phyloP scores from a whole-genome alignment of 768 basidiomycete species.

The Multifurca ochricompacta region DNA sequence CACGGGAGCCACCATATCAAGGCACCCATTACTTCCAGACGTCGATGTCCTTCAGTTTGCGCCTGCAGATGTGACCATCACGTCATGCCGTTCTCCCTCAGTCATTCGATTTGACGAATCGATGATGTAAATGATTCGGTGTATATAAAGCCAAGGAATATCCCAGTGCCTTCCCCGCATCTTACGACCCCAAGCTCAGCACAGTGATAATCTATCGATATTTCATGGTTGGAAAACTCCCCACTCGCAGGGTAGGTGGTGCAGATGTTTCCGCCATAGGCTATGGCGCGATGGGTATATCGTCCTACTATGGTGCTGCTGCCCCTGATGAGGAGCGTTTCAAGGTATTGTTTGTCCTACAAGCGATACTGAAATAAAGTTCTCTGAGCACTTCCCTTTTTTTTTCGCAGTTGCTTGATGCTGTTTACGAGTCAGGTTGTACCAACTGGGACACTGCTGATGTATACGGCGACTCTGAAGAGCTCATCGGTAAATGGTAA shows the following conservation, averaged over 20 bases:
- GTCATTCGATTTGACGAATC: too few relatives aligned
- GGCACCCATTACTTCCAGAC: too few relatives aligned
- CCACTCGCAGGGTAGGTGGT: slow-evolving; percentile 39
- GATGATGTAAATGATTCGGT: too few relatives aligned
- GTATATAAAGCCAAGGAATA: neutral
- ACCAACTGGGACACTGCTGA: slow-evolving; percentile 44
- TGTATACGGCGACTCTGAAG: slow-evolving; percentile 36
- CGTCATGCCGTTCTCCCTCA: too few relatives aligned
- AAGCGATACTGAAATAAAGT: neutral
- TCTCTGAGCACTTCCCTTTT: neutral
- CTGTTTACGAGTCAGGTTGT: slow-evolving; percentile 33
- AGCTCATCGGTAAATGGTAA: slow-evolving; percentile 39
- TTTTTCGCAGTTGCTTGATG: slow-evolving; percentile 31
- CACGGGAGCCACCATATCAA: too few relatives aligned
- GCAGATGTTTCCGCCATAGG: slow-evolving; percentile 45
- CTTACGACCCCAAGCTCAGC: too few relatives aligned
- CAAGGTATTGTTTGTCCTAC: slow-evolving; percentile 26
- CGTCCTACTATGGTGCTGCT: slow-evolving; percentile 38
- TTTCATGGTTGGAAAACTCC: slow-evolving; percentile 22
- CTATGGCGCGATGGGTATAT: slow-evolving; percentile 55
- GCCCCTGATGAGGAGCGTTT: slow-evolving; percentile 51
- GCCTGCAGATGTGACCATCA: too few relatives aligned
- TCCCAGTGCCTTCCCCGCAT: too few relatives aligned
- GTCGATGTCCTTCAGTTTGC: too few relatives aligned
- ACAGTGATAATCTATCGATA: neutral